Evolutionary conservation across 352 stramenopile species (phyloP).

Genomic region (Hyaloperonospora arabidopsidis): DNA sequence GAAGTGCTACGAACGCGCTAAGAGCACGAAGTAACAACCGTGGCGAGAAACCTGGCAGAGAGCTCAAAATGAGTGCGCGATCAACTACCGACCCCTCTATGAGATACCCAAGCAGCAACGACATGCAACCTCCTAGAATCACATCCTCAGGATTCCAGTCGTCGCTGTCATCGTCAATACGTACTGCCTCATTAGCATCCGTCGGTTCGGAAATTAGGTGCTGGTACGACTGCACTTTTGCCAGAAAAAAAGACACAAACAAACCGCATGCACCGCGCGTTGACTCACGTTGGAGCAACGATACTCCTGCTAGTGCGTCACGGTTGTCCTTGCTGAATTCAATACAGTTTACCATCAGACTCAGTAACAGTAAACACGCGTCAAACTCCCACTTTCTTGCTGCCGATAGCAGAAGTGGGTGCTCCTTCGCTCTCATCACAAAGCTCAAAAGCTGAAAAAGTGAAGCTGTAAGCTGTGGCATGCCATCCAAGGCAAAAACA

Average conservation of each 20-base stretch:
- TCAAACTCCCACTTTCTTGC: conserved; percentile 58
- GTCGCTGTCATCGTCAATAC: conserved; percentile 19
- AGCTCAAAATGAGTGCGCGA: conserved; percentile 27
- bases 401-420: neutral
- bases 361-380: conserved; percentile 46
- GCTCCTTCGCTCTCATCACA: conserved; percentile 1
- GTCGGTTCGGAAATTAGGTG: conserved; percentile 31
- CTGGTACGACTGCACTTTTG: conserved; percentile 45
- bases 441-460: conserved; percentile 37
- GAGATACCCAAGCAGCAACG: conserved; percentile 62
- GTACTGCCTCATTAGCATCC: conserved; percentile 1
- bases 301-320: conserved; percentile 21
- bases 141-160: conserved; percentile 66
- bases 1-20: conserved; percentile 56
- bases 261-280: conserved; percentile 25
- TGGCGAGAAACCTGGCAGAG: conserved; percentile 40
- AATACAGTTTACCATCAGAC: conserved; percentile 63
- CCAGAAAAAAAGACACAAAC: conserved; percentile 46
- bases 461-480: conserved; percentile 30
- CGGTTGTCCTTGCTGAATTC: conserved; percentile 56
- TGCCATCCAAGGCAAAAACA: conserved; percentile 34
- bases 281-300: neutral
- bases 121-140: conserved; percentile 58
- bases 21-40: conserved; percentile 46
- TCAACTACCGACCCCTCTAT: conserved; percentile 47